phyloP scores from a whole-genome alignment of 306 rosid species.

The Coriaria nepalensis region DNA sequence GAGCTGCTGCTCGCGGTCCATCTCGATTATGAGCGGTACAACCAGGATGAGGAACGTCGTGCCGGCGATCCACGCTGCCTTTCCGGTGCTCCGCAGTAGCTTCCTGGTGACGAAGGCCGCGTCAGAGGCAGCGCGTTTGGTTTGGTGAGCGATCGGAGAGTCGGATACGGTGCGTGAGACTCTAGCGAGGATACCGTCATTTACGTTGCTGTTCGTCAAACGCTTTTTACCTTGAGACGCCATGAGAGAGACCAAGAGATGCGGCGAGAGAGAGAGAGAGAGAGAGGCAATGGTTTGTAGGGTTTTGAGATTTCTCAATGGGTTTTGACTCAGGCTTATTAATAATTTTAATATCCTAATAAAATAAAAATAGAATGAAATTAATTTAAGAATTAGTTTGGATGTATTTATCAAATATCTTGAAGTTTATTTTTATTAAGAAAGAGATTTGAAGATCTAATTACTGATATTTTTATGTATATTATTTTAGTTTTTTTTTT shows the following conservation, averaged over 20 bases:
- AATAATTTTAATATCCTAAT: too few relatives aligned
- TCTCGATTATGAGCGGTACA: slow-evolving; percentile 21
- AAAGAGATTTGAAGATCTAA: too few relatives aligned
- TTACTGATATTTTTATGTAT: too few relatives aligned
- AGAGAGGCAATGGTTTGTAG: too few relatives aligned
- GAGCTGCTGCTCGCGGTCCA: slow-evolving; percentile 28
- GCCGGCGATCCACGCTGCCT: slow-evolving; percentile 22
- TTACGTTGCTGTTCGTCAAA: slow-evolving; percentile 3
- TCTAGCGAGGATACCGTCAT: slow-evolving; percentile 7
- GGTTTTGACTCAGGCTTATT: too few relatives aligned
- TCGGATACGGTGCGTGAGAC: slow-evolving; percentile 9
- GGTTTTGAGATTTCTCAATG: too few relatives aligned
- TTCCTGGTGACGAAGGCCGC: slow-evolving; percentile 16
- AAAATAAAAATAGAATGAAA: too few relatives aligned
- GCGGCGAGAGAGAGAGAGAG: not conserved
- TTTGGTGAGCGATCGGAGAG: slow-evolving; percentile 8
- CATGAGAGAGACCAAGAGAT: not conserved
- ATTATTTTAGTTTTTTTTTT: too few relatives aligned
- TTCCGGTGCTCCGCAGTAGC: slow-evolving; percentile 23
- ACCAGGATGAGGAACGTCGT: slow-evolving; percentile 20
- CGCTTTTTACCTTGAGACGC: slow-evolving; percentile 12
- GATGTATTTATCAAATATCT: too few relatives aligned
- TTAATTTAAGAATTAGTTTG: too few relatives aligned
- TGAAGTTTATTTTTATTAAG: too few relatives aligned
- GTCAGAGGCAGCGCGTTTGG: slow-evolving; percentile 11